Evolutionary conservation across 176 grass and related monocot species (phyloP), one percentile per base, ranked within the genome.

Genomic region (Hyparrhenia diplandra): DNA sequence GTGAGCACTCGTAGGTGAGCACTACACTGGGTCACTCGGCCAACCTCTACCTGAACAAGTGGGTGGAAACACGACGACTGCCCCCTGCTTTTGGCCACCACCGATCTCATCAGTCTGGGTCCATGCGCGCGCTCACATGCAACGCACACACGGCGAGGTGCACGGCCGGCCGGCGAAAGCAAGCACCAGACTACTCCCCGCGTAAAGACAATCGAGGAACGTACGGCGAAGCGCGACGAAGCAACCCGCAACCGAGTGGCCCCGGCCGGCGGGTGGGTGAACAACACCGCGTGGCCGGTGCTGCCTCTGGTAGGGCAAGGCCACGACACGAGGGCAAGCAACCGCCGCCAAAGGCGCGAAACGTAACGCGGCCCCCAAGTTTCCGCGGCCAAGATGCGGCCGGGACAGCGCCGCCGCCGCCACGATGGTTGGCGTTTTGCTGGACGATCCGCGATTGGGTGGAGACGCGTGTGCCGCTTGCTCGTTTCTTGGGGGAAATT

Each of bases 1-100:
- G n/a, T n/a, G n/a, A n/a, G n/a, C n/a, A n/a, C 30, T 17, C 77
- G 76, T 85, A 76, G 84, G 76, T 55, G 78, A 59, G 34, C 64
- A 58, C 47, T 42, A 46, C 17, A 46, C 28, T 32, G 35, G 11
- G 20, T n/a, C 20, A n/a, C 20, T 39, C 4, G 10, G 1, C 10
- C 16, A 7, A 36, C 6, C 29, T 42, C 14, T 16, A 71, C 41
- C 41, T 47, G 42, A 49, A 18, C 21, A 49, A 5, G 70, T 54
- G 2, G 29, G 17, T 54, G 71, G 29, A 30, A 20, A 54, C 8
- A 52, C 43, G 24, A 27, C 71, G 9, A 52, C 0, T 24, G n/a
- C 27, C 9, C 4, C 4, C 13, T 21, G 18, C 11, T 66, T 79
- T 66, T 23, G 41, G 61, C 69, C 69, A 42, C 8, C 8, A 13